phyloP scores from a whole-genome alignment of 2,329 filamentous ascomycete genomes.

The Mycosphaerella arachidis region DNA sequence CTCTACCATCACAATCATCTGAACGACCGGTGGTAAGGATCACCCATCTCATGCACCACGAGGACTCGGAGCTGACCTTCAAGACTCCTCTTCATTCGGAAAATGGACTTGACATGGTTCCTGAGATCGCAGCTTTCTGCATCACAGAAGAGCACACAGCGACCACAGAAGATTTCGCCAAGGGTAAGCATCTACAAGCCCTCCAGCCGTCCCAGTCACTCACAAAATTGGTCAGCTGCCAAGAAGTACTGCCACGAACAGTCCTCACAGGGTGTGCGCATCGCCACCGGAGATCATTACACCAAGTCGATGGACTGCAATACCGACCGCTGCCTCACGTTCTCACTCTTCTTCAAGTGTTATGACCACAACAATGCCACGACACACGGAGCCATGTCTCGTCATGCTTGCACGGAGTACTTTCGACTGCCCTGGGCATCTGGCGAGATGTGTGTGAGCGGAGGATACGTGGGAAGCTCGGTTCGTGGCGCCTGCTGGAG shows the following conservation, averaged over 20 bases:
- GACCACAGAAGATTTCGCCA: not conserved
- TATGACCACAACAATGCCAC: not conserved
- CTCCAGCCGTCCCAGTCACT: not conserved
- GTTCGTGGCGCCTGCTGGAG: conserved; percentile 3
- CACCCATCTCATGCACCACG: not conserved
- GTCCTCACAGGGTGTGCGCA: not conserved
- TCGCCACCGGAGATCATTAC: not conserved
- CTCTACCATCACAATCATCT: not conserved
- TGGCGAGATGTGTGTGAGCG: not conserved
- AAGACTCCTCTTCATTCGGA: not conserved
- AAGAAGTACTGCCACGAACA: not conserved
- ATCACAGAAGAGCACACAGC: not conserved
- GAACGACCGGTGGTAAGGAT: not conserved
- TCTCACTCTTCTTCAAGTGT: conserved; percentile 1
- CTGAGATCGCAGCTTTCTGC: not conserved
- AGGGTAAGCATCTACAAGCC: not conserved
- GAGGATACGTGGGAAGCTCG: conserved; percentile 1
- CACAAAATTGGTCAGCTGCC: not conserved
- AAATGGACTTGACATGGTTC: not conserved
- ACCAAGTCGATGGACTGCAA: conserved; percentile 1
- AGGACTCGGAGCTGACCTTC: no score
- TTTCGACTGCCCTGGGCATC: not conserved
- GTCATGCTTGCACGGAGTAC: not conserved
- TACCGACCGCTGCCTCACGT: not conserved
- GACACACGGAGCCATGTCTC: not conserved